Evolutionary conservation across 1,139 yeast genomes (phyloP).

Genomic region (Suhomyces ambrosiae): DNA sequence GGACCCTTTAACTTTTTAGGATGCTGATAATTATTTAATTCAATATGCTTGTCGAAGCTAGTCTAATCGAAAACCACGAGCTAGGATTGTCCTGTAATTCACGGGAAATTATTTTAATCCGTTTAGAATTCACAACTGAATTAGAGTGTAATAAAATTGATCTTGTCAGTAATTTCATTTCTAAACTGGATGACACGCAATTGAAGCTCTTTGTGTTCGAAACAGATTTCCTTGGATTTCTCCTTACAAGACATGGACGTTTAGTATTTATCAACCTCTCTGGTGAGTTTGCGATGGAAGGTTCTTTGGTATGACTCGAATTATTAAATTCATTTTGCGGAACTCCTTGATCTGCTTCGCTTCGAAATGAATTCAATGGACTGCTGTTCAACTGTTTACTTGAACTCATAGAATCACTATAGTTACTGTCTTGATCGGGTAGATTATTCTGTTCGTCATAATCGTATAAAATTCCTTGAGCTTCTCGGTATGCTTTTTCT

Average conservation of each 20-base stretch:
- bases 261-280: neutral
- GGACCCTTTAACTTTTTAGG: too few relatives aligned
- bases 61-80: constrained; percentile 10
- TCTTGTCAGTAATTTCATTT: neutral
- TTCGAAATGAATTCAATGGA: constrained; percentile 1
- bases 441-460: constrained; percentile 2
- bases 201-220: neutral
- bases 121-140: constrained; percentile 1
- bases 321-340: too few relatives aligned
- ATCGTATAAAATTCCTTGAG: constrained; percentile 1
- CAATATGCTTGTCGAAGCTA: neutral
- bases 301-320: too few relatives aligned
- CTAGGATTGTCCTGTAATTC: constrained; percentile 6
- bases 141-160: constrained; percentile 3
- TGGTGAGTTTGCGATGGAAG: too few relatives aligned
- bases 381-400: constrained; percentile 5
- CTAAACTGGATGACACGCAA: neutral
- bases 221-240: neutral
- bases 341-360: neutral
- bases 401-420: constrained; percentile 3
- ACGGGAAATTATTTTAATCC: constrained; percentile 5
- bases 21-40: too few relatives aligned
- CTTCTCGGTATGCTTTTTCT: constrained; percentile 4
- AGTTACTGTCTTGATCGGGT: constrained; percentile 7
- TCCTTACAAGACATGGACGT: neutral